A percentile compares a stretch with the other conserved stretches of the same genome.
phyloP scores from a whole-genome alignment of 2,329 filamentous ascomycete genomes.

The Monosporascus cannonballus region DNA sequence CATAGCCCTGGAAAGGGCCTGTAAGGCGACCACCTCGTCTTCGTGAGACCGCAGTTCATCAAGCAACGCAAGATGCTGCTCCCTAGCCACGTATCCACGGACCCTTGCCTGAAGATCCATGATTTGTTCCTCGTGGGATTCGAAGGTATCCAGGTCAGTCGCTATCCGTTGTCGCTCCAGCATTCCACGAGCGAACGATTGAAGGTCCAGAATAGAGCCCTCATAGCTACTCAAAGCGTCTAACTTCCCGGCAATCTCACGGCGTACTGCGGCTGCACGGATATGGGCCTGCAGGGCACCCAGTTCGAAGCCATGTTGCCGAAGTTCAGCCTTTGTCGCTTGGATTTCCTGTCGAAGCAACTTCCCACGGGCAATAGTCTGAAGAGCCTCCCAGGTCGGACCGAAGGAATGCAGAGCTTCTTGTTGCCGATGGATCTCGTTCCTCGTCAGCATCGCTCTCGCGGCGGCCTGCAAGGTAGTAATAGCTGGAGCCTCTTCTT shows the following conservation, averaged over 20 bases:
- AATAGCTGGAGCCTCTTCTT: constrained; percentile 43
- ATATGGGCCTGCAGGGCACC: constrained; percentile 32
- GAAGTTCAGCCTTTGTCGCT: constrained; percentile 42
- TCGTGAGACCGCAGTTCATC: constrained; percentile 65
- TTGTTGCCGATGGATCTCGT: constrained; percentile 43
- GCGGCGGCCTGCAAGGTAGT: constrained; percentile 59
- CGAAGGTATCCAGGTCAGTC: constrained; percentile 47
- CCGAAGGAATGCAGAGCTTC: constrained; percentile 45
- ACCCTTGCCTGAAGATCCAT: constrained; percentile 59
- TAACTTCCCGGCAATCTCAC: constrained; percentile 15
- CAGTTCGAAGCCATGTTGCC: constrained; percentile 36
- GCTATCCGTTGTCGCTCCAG: constrained; percentile 46
- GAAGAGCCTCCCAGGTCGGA: constrained; percentile 45
- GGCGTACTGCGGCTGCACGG: constrained; percentile 20
- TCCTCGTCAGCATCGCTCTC: constrained; percentile 55
- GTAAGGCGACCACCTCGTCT: constrained; percentile 61
- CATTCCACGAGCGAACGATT: constrained; percentile 57
- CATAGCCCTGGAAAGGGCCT: constrained; percentile 73
- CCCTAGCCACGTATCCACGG: constrained; percentile 59
- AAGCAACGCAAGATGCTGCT: constrained; percentile 56
- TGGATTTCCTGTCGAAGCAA: constrained; percentile 38
- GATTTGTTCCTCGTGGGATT: constrained; percentile 50
- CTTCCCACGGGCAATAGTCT: constrained; percentile 42
- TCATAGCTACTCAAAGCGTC: constrained; percentile 25
- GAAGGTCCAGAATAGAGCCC: constrained; percentile 42